Percentiles rank a stretch among this genome's conserved stretches.
Evolutionary conservation across 2,329 filamentous ascomycete species (phyloP).

Genomic region (Amylocarpus encephaloides): DNA sequence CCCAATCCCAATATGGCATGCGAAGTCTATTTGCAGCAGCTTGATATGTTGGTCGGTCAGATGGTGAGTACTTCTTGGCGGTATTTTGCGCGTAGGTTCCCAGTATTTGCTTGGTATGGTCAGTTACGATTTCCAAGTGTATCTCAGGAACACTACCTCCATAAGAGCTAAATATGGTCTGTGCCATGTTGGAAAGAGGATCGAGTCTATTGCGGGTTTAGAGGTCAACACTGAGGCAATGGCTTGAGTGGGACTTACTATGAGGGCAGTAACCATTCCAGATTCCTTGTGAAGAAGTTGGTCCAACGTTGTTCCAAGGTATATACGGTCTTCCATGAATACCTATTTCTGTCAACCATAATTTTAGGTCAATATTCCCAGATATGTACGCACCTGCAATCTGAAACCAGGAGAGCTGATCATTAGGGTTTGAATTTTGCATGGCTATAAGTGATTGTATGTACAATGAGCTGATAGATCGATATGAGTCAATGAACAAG

Average conservation of each 20-base stretch:
- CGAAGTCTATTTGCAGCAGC: slow-evolving; percentile 35
- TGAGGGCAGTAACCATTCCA: slow-evolving; percentile 29
- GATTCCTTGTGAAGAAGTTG: neutral
- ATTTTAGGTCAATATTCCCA: neutral
- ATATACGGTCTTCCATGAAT: slow-evolving; percentile 23
- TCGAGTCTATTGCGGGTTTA: slow-evolving; percentile 10
- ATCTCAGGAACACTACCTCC: slow-evolving; percentile 38
- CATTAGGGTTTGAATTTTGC: slow-evolving; percentile 8
- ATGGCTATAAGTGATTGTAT: slow-evolving; percentile 17
- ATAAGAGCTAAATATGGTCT: slow-evolving; percentile 47
- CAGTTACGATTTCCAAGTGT: slow-evolving; percentile 2
- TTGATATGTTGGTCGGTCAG: slow-evolving; percentile 33
- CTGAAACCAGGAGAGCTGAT: slow-evolving; percentile 16
- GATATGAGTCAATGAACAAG: neutral
- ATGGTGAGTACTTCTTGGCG: slow-evolving; percentile 30
- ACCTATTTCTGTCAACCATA: slow-evolving; percentile 6
- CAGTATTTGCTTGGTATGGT: slow-evolving; percentile 41
- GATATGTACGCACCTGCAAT: slow-evolving; percentile 12
- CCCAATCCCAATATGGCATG: slow-evolving; percentile 44
- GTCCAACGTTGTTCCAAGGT: slow-evolving; percentile 22
- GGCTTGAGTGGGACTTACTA: slow-evolving; percentile 9
- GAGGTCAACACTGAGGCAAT: neutral
- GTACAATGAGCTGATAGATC: slow-evolving; percentile 13
- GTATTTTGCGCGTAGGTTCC: slow-evolving; percentile 40
- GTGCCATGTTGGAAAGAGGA: slow-evolving; percentile 42